Evolutionary conservation across 345 rosid species (phyloP).

Genomic region (Eucalyptus coolabah): DNA sequence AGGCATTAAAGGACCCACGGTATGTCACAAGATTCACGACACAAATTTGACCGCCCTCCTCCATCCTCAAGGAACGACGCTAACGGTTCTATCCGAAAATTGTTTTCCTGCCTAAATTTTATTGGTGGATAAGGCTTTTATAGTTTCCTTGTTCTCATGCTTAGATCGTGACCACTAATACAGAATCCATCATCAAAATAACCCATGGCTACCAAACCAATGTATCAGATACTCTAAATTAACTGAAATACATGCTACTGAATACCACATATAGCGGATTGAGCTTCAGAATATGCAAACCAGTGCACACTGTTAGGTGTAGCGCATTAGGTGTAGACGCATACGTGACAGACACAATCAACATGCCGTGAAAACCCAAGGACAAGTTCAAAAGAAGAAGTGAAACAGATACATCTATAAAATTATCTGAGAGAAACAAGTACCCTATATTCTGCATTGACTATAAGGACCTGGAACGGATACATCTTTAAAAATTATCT

Average conservation of each 20-base stretch:
- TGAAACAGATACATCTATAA: not conserved
- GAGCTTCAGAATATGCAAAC: not conserved
- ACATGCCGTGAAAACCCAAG: not conserved
- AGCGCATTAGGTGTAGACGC: rapidly evolving
- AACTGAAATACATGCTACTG: not conserved
- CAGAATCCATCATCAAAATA: not conserved
- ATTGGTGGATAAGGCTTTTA: not conserved
- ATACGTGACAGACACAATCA: not conserved
- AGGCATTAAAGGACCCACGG: not conserved
- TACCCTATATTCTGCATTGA: no score
- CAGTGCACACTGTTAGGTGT: not conserved
- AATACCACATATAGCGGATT: not conserved
- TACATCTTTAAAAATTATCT: not conserved
- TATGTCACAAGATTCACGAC: not conserved
- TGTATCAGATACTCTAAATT: not conserved
- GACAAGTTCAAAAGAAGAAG: not conserved
- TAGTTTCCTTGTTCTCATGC: not conserved
- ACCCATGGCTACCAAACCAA: not conserved
- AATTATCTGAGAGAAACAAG: not conserved
- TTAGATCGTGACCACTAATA: not conserved
- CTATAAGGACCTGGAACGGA: not conserved
- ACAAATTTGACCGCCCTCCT: not conserved
- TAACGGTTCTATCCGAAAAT: not conserved
- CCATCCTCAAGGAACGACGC: not conserved
- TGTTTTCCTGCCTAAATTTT: not conserved